Evolutionary conservation across 2,329 filamentous ascomycete species (phyloP).

Genomic region (Phyllosticta ampelicida): DNA sequence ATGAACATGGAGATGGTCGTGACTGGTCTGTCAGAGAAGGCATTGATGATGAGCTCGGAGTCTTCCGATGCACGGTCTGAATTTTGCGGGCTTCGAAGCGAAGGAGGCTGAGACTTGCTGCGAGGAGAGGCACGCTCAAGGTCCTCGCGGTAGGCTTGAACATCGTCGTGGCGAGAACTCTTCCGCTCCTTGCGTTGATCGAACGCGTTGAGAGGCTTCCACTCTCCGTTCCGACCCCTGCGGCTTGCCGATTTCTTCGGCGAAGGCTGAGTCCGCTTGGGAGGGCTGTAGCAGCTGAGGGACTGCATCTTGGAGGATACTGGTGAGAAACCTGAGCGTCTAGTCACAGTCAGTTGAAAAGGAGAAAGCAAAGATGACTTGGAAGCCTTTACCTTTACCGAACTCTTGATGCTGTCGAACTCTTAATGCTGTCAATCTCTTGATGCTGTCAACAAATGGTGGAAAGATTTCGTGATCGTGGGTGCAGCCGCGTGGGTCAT

Average conservation of each 20-base stretch:
- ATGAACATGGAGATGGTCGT: conserved; percentile 20
- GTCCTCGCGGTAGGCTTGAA: conserved; percentile 3
- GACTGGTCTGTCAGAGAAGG: conserved; percentile 7
- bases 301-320: conserved; percentile 1
- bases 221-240: not conserved
- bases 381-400: too few species aligned
- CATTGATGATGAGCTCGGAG: not conserved
- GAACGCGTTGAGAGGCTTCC: not conserved
- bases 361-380: not conserved
- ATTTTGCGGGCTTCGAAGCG: not conserved
- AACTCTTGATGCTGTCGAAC: too few species aligned
- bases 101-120: not conserved
- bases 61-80: not conserved
- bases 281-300: conserved; percentile 5
- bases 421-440: too few species aligned
- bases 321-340: not conserved
- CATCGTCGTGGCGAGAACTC: not conserved
- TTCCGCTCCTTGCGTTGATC: conserved; percentile 1
- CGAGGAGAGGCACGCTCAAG: not conserved
- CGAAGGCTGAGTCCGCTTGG: conserved; percentile 2
- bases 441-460: too few species aligned
- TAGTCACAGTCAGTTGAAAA: not conserved
- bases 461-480: too few species aligned
- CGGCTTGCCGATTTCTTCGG: not conserved
- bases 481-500: too few species aligned